Evolutionary conservation across 2,329 filamentous ascomycete genomes (phyloP), one percentile per base, ranked within the genome.

Genomic region (Xylaria sp.): DNA sequence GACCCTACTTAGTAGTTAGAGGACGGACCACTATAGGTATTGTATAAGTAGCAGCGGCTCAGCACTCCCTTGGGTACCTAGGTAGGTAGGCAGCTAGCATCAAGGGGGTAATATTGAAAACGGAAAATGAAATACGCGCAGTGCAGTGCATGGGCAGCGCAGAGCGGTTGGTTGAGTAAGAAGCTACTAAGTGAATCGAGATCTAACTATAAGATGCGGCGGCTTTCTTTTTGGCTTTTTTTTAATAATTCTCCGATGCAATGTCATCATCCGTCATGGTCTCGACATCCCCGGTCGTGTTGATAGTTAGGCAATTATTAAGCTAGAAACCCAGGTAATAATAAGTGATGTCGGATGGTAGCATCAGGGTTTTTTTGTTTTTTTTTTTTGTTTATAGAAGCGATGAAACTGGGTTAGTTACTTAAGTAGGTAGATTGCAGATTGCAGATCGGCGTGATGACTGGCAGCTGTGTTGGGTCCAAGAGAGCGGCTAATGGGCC

Each of bases 381-480:
- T 39, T 12, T 55, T 36, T 39, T 39, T 12, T 55, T 36, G 52
- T 55, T 53, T 61, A 28, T 64, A 55, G 63, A 61, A 56, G 58
- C 55, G 45, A 48, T 62, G 53, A 65, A 52, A 65, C 12, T 10
- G 8, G 12, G 34, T n/a, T n/a, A n/a, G n/a, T n/a, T 32, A 52
- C 39, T n/a, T 23, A 23, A 2, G 13, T 18, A 10, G 45, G 18
- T n/a, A 10, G 6, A 55, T n/a, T n/a, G n/a, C n/a, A n/a, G n/a
- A n/a, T n/a, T 63, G 68, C 66, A 69, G 60, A 70, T 66, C 67
- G 66, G 60, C 50, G 41, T 34, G 65, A 71, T 70, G 65, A 66
- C 67, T 67, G 59, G 70, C 70, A 72, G 70, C 67, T 68, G 61
- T 50, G 63, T 15, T 36, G 57, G 61, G 58, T 12, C 63, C 64